A percentile compares a stretch with the other conserved stretches of the same genome.
Evolutionary conservation across 768 basidiomycete genomes (phyloP).

Genomic region (Panus rudis): DNA sequence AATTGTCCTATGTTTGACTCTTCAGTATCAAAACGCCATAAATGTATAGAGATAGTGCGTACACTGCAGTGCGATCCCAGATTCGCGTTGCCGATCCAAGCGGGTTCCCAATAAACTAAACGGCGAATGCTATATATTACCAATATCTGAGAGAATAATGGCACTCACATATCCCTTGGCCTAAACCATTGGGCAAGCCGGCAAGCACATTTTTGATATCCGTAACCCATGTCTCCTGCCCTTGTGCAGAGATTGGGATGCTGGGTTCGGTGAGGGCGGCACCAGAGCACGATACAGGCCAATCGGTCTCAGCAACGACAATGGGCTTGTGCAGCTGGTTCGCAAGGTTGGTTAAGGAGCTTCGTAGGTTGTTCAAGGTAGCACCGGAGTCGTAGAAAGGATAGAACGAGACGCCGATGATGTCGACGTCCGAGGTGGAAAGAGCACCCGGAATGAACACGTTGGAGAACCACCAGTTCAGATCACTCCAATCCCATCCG

Average conservation of each 20-base stretch:
- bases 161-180: constrained; percentile 35
- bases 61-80: constrained; percentile 24
- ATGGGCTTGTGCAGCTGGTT: constrained; percentile 46
- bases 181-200: constrained; percentile 26
- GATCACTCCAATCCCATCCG: constrained; percentile 44
- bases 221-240: constrained; percentile 47
- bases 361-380: constrained; percentile 42
- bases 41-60: constrained; percentile 9
- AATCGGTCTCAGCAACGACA: constrained; percentile 61
- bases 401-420: constrained; percentile 60
- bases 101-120: constrained; percentile 59
- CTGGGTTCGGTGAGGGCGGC: constrained; percentile 39
- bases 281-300: constrained; percentile 42
- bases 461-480: constrained; percentile 42
- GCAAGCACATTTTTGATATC: constrained; percentile 42
- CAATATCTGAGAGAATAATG: not conserved
- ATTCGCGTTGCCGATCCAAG: constrained; percentile 52
- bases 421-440: constrained; percentile 42
- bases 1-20: constrained; percentile 31
- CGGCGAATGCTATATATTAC: not conserved
- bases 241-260: constrained; percentile 41
- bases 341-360: constrained; percentile 43
- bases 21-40: not conserved
- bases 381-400: constrained; percentile 56
- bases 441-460: constrained; percentile 50